Evolutionary conservation across 768 basidiomycete species (phyloP).

Genomic region (Naematelia aurantialba): DNA sequence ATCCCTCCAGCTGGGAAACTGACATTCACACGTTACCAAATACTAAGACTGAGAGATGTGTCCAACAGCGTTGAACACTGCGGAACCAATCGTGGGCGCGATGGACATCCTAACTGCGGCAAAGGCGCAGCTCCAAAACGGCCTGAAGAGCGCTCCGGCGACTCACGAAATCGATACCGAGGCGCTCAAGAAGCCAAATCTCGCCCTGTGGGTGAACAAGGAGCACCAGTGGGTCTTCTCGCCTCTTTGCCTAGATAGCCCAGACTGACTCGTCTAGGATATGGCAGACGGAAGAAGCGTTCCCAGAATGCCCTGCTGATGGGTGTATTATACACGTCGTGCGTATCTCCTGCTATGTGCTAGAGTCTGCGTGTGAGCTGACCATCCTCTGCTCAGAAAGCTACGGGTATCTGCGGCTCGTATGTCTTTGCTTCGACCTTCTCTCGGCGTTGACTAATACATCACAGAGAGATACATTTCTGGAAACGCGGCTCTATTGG

Average conservation of each 20-base stretch:
- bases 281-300: conserved; percentile 30
- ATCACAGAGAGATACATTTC: conserved; percentile 27
- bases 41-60: background rate
- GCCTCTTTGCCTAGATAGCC: background rate
- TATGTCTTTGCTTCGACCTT: conserved; percentile 1
- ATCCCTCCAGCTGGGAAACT: no score
- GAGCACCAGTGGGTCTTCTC: conserved; percentile 26
- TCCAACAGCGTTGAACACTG: background rate
- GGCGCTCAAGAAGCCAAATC: conserved; percentile 19
- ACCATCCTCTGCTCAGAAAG: conserved; percentile 15
- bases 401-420: conserved; percentile 34
- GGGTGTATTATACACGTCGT: conserved; percentile 31
- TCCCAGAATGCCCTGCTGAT: conserved; percentile 24
- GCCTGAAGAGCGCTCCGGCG: background rate
- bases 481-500: conserved; percentile 32
- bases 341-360: background rate
- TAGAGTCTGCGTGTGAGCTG: background rate
- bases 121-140: background rate
- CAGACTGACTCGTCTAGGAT: conserved; percentile 13
- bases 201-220: conserved; percentile 32
- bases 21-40: no score
- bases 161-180: conserved; percentile 9
- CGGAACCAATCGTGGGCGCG: conserved; percentile 2
- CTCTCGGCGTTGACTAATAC: background rate
- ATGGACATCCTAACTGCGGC: background rate